Conservation (phyloP, 2,329 filamentous ascomycete species). For the Paecilomyces fulvus region DNA sequence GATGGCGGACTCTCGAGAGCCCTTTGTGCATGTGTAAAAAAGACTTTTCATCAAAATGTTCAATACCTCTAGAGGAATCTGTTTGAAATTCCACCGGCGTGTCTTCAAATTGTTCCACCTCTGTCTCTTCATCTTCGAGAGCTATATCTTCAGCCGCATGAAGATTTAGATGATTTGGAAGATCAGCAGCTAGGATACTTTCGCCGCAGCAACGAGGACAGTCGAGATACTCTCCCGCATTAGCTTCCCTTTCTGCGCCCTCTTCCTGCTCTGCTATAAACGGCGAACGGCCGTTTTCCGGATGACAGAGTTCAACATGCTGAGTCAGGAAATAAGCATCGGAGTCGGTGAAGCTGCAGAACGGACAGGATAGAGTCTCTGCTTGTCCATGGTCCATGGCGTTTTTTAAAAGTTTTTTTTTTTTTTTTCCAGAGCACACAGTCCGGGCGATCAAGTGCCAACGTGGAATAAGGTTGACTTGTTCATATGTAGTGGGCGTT, state of each 20-base stretch:
- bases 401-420: background rate
- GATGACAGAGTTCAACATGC: slow-evolving; percentile 39
- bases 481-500: background rate
- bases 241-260: background rate
- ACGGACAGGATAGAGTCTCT: slow-evolving; percentile 29
- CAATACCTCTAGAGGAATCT: background rate
- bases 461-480: background rate
- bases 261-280: slow-evolving; percentile 14
- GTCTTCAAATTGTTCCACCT: background rate
- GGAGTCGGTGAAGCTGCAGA: slow-evolving; percentile 36
- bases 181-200: slow-evolving; percentile 42
- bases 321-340: slow-evolving; percentile 33
- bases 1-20: background rate
- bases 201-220: slow-evolving; percentile 56
- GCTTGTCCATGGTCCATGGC: slow-evolving; percentile 12
- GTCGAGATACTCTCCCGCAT: slow-evolving; percentile 35
- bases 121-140: slow-evolving; percentile 28
- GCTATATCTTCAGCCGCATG: slow-evolving; percentile 45
- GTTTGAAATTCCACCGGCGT: background rate
- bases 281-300: slow-evolving; percentile 26
- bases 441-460: background rate
- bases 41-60: background rate
- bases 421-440: background rate
- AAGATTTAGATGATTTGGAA: slow-evolving; percentile 53
- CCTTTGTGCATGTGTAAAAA: background rate